Conservation (phyloP, 176 grass and related monocot genomes). For the Carex myosuroides region DNA sequence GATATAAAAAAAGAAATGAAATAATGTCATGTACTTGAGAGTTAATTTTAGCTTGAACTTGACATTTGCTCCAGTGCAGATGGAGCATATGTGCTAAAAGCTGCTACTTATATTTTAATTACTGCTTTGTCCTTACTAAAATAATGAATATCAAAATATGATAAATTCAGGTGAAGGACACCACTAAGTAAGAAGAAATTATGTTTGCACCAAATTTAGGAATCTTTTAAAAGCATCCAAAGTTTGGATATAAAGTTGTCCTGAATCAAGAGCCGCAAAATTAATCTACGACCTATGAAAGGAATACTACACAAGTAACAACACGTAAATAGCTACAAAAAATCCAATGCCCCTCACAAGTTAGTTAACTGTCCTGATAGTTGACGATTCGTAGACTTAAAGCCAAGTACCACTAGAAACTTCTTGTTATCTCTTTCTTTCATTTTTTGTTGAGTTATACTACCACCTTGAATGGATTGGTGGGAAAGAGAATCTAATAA, state of each 20-base stretch:
- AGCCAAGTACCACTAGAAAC: background rate
- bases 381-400: background rate
- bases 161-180: background rate
- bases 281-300: background rate
- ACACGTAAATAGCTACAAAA: background rate
- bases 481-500: background rate
- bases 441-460: background rate
- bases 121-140: background rate
- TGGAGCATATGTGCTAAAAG: background rate
- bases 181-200: no score
- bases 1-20: background rate
- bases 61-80: background rate
- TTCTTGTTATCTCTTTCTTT: background rate
- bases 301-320: background rate
- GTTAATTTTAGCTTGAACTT: background rate
- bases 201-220: background rate
- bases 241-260: background rate
- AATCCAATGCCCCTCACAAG: background rate
- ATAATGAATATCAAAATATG: background rate
- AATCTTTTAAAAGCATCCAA: background rate
- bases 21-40: background rate
- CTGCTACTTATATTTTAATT: background rate
- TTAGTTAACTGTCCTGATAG: background rate
- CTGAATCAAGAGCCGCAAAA: background rate
- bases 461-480: background rate